Base-by-base conservation (phyloP, 2,329 filamentous ascomycete genomes). In the Emergomyces africanus region DNA sequence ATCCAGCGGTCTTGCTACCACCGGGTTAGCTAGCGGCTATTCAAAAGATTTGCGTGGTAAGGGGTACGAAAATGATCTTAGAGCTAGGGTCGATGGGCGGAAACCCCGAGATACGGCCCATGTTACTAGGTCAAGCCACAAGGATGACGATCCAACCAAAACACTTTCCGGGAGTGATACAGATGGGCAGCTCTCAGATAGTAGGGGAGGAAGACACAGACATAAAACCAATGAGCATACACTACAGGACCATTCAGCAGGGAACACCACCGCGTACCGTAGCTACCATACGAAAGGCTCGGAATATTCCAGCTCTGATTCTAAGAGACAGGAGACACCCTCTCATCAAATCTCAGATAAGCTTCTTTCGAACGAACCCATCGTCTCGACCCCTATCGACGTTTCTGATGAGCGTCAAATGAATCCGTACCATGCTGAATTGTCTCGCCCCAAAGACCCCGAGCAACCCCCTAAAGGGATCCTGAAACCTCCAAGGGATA, bases 391-490 rank as follows among this genome's bases (percentile, higher is more conserved):
- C 57, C 55, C 64, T 57, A 54, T 54, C 25, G 65, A 66, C 42
- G 60, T 59, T 49, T 49, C 57, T 48, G 61, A 60, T 55, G 66
- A 58, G 49, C 66, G 58, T 63, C 64, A 60, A 66, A 62, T 46
- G 64, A 73, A 65, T 64, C 62, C 60, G 35, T 63, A 64, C 57
- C 66, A 60, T 54, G 70, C 66, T 20, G 71, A 68, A 3, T 65
- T 64, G 18, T 64, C 63, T 10, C 54, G 60, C 3, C 59, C 63
- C 2, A 75, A 78, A 23, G 86, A 89, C 20, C 80, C 81, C 46
- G 87, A 88, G 64, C 81, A 83, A 20, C 71, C 75, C 3, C 82
- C 89, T 61, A 94, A 88, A 72, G 86, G 90, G 18, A 97, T 97
- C 59, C 78, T 97, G 49, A 94, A 95, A 72, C 81, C 83, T 58